These are phyloP conservation scores for Malus fusca DNA, from an alignment of 306 rosid species.

Conservation along the genomic window DNA sequence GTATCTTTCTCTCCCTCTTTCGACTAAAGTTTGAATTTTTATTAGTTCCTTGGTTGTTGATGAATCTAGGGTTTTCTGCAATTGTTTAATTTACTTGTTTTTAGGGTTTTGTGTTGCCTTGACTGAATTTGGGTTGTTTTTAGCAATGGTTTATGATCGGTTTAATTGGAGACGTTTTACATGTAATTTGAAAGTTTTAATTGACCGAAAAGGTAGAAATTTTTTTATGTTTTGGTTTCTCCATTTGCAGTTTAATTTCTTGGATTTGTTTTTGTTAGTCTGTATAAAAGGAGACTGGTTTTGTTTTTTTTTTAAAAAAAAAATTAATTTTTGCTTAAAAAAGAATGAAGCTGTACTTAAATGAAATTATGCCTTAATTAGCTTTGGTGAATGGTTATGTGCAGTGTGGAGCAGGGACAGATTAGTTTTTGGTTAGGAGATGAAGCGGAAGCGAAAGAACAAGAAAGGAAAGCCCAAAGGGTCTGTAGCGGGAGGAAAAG, in stretches of 20 bases:
- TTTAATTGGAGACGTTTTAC: background rate
- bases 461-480: too few species aligned
- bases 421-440: too few species aligned
- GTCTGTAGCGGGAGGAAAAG: slow-evolving; percentile 11
- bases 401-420: background rate
- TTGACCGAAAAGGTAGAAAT: background rate
- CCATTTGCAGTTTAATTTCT: background rate
- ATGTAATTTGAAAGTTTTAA: background rate
- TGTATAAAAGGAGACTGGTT: background rate
- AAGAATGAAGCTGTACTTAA: background rate
- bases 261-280: background rate
- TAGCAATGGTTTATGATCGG: background rate
- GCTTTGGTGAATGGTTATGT: background rate
- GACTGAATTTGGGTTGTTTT: background rate
- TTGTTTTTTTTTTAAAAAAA: too few species aligned
- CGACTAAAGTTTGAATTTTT: background rate
- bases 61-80: background rate
- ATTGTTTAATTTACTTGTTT: background rate
- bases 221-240: background rate
- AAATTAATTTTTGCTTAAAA: background rate
- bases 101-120: background rate
- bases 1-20: background rate
- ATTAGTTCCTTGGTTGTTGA: background rate
- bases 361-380: background rate
- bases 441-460: too few species aligned